Evolutionary conservation across 352 stramenopile genomes (phyloP).

Genomic region (Globisporangium camurandrum): DNA sequence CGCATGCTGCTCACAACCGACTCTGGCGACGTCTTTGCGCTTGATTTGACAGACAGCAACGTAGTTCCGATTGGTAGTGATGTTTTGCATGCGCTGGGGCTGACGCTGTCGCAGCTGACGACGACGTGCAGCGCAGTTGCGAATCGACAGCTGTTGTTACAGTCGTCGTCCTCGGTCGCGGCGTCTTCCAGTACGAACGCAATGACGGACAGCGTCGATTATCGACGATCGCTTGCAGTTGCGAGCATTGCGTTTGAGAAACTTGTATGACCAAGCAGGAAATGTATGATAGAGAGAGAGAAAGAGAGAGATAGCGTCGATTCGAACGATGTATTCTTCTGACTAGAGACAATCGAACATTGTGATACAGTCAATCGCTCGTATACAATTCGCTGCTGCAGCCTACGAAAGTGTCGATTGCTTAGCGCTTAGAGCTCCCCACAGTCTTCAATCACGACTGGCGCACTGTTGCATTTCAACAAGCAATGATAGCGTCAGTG

Average conservation of each 20-base stretch:
- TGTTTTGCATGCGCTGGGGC: not conserved
- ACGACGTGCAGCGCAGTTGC: not conserved
- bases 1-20: constrained; percentile 15
- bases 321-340: too few relatives aligned
- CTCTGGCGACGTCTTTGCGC: constrained; percentile 14
- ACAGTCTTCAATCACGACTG: constrained; percentile 95
- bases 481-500: constrained; percentile 14
- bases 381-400: too few relatives aligned
- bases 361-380: too few relatives aligned
- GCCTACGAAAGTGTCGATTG: too few relatives aligned
- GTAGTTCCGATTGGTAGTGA: constrained; percentile 15
- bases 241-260: too few relatives aligned
- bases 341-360: too few relatives aligned
- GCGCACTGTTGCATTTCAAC: constrained; percentile 14
- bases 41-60: constrained; percentile 15
- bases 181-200: not conserved
- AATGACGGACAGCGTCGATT: not conserved
- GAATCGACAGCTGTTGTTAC: constrained; percentile 1
- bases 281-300: not conserved
- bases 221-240: not conserved
- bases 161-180: not conserved
- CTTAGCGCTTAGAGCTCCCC: constrained; percentile 82
- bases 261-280: too few relatives aligned
- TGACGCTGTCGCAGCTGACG: not conserved
- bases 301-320: not conserved